These are phyloP conservation scores for Candida boleticola DNA, from an alignment of 805 yeast genomes.

Conservation along the genomic window DNA sequence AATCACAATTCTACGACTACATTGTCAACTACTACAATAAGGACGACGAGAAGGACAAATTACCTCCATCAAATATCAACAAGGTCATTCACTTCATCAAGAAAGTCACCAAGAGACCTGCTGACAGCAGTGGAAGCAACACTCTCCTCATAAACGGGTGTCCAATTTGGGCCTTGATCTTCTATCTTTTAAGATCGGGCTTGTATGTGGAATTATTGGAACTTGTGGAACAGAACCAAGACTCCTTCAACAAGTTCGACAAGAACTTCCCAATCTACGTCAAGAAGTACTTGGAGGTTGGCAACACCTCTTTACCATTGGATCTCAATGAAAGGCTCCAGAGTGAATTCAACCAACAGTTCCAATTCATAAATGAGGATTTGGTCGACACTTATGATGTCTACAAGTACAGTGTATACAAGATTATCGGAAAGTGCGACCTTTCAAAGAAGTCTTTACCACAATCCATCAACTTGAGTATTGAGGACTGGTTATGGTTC, in stretches of 20 bases:
- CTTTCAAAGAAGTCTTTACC: constrained; percentile 65
- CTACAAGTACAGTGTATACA: constrained; percentile 84
- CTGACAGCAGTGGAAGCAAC: constrained; percentile 19
- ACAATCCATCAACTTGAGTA: constrained; percentile 64
- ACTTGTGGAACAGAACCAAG: constrained; percentile 59
- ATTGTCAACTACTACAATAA: constrained; percentile 63
- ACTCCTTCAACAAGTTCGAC: constrained; percentile 80
- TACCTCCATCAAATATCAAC: constrained; percentile 64
- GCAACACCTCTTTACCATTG: constrained; percentile 48
- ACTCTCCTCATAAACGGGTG: constrained; percentile 62
- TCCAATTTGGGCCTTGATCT: constrained; percentile 94
- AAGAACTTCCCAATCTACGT: constrained; percentile 79
- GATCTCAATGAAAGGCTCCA: constrained; percentile 69
- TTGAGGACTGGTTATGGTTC: constrained; percentile 97
- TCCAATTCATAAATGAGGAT: constrained; percentile 57
- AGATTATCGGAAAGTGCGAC: constrained; percentile 89
- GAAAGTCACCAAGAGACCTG: constrained; percentile 32
- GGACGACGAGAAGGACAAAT: constrained; percentile 42
- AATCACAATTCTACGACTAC: constrained; percentile 72
- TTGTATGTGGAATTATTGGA: constrained; percentile 73
- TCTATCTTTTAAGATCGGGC: constrained; percentile 84
- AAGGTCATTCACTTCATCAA: constrained; percentile 63
- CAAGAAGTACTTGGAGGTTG: constrained; percentile 57
- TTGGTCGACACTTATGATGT: constrained; percentile 61
- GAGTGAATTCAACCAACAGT: constrained; percentile 81